These are phyloP conservation scores for Plasmopara muralis DNA, from an alignment of 352 stramenopile species.

Conservation along the genomic window DNA sequence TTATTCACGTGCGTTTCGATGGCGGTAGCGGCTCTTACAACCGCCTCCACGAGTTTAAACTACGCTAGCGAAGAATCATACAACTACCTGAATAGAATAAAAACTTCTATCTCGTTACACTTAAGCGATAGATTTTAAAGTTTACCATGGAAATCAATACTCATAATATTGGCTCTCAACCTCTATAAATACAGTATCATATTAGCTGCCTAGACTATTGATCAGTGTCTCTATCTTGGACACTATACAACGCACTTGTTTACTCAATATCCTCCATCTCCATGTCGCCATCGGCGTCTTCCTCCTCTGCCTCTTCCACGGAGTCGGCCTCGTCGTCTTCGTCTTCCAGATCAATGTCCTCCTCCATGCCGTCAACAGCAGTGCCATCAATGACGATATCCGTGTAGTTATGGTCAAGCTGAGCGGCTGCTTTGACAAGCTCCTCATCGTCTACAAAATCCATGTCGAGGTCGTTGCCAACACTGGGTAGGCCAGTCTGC, in stretches of 20 bases:
- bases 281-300: constrained; percentile 71
- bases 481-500: constrained; percentile 12
- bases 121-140: not conserved
- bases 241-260: constrained; percentile 4
- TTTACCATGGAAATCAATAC: not conserved
- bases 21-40: constrained; percentile 58
- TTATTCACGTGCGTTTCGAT: constrained; percentile 77
- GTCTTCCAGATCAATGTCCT: constrained; percentile 62
- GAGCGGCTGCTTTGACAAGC: constrained; percentile 76
- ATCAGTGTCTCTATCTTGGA: constrained; percentile 6
- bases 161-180: not conserved
- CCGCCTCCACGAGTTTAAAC: constrained; percentile 67
- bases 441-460: constrained; percentile 83
- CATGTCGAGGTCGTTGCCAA: constrained; percentile 41
- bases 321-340: constrained; percentile 54
- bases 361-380: constrained; percentile 42
- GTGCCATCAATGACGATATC: constrained; percentile 82
- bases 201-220: constrained; percentile 2
- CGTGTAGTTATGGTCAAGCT: constrained; percentile 84
- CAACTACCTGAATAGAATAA: not conserved
- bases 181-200: constrained; percentile 70
- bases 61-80: constrained; percentile 42
- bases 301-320: constrained; percentile 62
- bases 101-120: constrained; percentile 19
- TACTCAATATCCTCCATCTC: constrained; percentile 55